phyloP scores from a whole-genome alignment of 2,329 filamentous ascomycete genomes.

The Aspergillus spinulosporus region DNA sequence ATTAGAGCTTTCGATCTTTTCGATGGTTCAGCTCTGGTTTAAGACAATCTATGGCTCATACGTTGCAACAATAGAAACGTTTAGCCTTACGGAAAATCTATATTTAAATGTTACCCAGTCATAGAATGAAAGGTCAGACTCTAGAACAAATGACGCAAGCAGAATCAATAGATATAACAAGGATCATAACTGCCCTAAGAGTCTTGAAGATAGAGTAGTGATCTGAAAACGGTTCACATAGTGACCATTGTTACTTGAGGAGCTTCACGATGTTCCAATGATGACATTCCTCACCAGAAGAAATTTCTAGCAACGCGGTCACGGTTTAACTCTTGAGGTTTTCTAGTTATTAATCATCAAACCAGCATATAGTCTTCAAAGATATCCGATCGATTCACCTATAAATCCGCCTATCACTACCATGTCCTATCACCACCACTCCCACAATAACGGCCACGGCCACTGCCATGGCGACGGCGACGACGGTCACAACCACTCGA shows the following conservation, averaged over 20 bases:
- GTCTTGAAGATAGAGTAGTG: too few relatives aligned
- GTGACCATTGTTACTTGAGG: neutral
- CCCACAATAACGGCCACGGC: slow-evolving; percentile 40
- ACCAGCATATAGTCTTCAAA: neutral
- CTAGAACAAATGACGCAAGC: too few relatives aligned
- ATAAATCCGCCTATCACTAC: neutral
- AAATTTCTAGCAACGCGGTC: neutral
- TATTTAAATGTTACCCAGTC: neutral
- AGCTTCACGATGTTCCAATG: neutral
- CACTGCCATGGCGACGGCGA: slow-evolving; percentile 49
- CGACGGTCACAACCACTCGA: slow-evolving; percentile 77
- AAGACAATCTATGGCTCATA: neutral
- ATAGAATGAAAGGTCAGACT: neutral
- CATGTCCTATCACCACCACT: slow-evolving; percentile 40
- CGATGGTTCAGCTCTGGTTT: neutral
- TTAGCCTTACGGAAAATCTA: neutral
- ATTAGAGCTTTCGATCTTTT: neutral
- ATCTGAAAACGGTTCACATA: neutral
- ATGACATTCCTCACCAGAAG: neutral
- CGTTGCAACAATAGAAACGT: too few relatives aligned
- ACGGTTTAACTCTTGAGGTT: neutral
- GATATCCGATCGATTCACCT: neutral
- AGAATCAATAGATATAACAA: too few relatives aligned
- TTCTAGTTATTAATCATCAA: neutral
- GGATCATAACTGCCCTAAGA: too few relatives aligned